Conservation (phyloP, 768 basidiomycete species). For the Macrolepiota fuliginosa region DNA sequence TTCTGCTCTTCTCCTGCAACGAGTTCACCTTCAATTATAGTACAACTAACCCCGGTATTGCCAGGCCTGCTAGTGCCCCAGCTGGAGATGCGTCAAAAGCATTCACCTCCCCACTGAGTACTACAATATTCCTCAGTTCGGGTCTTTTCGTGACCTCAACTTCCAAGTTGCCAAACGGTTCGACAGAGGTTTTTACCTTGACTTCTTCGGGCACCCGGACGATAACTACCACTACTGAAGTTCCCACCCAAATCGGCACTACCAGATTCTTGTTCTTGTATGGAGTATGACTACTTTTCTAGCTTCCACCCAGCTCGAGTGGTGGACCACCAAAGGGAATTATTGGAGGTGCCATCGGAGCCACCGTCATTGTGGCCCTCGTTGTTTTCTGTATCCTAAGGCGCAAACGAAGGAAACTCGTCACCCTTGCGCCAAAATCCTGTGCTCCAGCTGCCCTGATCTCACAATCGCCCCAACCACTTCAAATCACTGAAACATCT, state of each 20-base stretch:
- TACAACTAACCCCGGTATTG: too few species aligned
- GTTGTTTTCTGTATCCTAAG: background rate
- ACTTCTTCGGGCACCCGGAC: background rate
- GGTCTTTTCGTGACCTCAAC: background rate
- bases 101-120: background rate
- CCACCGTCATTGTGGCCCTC: background rate
- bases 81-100: background rate
- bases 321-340: background rate
- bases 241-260: background rate
- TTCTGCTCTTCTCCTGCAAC: too few species aligned
- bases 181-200: background rate
- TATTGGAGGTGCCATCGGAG: background rate
- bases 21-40: too few species aligned
- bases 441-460: background rate
- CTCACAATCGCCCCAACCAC: background rate
- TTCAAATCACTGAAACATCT: background rate
- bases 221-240: background rate
- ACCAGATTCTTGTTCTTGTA: background rate
- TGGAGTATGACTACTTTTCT: background rate
- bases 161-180: background rate
- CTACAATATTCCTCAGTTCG: too few species aligned
- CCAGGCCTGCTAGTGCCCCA: background rate
- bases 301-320: background rate
- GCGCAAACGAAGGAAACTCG: background rate
- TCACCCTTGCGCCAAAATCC: background rate